Conservation (phyloP, 139 green algal species). For the Monoraphidium neglectum region DNA sequence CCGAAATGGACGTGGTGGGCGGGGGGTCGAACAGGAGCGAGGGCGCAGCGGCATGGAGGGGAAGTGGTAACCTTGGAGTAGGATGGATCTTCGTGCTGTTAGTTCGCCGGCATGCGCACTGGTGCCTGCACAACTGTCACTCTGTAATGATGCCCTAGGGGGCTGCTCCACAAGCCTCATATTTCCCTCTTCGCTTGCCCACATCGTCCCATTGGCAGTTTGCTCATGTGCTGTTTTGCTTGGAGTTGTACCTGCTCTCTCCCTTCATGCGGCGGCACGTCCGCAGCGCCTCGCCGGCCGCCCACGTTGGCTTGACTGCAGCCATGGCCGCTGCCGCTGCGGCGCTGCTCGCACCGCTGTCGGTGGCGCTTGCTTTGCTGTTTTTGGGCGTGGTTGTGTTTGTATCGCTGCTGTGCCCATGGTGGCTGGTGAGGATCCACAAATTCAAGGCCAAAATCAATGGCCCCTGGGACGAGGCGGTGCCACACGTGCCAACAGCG, state of each 20-base stretch:
- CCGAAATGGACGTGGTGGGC: conserved; percentile 66
- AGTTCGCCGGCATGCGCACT: no score
- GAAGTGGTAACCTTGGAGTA: no score
- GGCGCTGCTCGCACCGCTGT: conserved; percentile 36
- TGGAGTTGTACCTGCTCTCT: conserved; percentile 80
- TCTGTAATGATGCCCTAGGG: no score
- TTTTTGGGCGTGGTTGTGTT: conserved; percentile 29
- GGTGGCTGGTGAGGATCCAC: conserved; percentile 83
- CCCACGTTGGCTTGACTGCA: conserved; percentile 46
- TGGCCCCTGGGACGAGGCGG: conserved; percentile 86
- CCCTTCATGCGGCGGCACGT: conserved; percentile 76
- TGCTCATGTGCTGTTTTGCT: conserved; percentile 77
- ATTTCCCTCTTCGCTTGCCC: no score
- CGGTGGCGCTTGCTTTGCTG: conserved; percentile 30
- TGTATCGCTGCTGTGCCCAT: conserved; percentile 71
- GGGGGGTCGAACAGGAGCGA: no score
- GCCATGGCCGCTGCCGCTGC: conserved; percentile 32
- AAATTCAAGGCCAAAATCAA: conserved; percentile 94
- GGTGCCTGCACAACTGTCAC: conserved; percentile 1
- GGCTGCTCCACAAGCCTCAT: no score
- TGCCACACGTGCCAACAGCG: conserved; percentile 54
- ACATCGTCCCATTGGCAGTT: conserved; percentile 37
- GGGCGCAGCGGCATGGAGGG: no score
- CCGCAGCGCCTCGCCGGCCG: conserved; percentile 10
- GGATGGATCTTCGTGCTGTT: no score